Evolutionary conservation across 495 filamentous ascomycete genomes (phyloP).

Genomic region (Aspergillus campestris): DNA sequence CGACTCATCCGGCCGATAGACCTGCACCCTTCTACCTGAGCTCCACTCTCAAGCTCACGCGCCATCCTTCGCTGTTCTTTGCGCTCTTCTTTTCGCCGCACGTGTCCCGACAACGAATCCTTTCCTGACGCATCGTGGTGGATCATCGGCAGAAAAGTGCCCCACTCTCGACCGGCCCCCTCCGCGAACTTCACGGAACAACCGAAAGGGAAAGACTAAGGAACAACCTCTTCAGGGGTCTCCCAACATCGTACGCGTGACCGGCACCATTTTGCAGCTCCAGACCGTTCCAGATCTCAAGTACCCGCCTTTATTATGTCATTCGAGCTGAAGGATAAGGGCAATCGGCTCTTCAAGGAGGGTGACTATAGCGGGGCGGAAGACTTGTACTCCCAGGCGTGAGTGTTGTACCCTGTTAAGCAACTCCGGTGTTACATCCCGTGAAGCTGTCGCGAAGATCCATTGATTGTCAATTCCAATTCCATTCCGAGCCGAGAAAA

Average conservation of each 20-base stretch:
- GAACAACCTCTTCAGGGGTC: not conserved
- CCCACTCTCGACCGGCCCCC: not conserved
- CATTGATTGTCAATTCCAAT: no score
- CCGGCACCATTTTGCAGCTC: no score
- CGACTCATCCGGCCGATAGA: no score
- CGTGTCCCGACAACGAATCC: not conserved
- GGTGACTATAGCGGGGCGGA: slow-evolving; percentile 72
- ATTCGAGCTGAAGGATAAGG: slow-evolving; percentile 36
- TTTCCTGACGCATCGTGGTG: not conserved
- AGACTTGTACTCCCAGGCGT: slow-evolving; percentile 79
- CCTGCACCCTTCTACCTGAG: no score
- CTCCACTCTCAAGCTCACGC: not conserved
- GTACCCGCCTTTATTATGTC: slow-evolving; percentile 18
- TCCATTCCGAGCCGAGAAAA: not conserved
- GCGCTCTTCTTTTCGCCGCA: not conserved
- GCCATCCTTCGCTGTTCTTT: not conserved
- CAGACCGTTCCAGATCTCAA: no score
- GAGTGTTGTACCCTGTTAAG: slow-evolving; percentile 18
- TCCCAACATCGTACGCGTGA: no score
- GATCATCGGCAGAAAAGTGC: not conserved
- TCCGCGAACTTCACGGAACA: not conserved
- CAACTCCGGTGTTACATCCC: no score
- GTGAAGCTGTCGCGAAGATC: no score
- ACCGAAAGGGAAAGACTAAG: not conserved
- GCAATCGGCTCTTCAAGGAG: slow-evolving; percentile 48